Evolutionary conservation across 768 basidiomycete genomes (phyloP), one percentile per base, ranked within the genome.

Genomic region (Polyporus arcularius): DNA sequence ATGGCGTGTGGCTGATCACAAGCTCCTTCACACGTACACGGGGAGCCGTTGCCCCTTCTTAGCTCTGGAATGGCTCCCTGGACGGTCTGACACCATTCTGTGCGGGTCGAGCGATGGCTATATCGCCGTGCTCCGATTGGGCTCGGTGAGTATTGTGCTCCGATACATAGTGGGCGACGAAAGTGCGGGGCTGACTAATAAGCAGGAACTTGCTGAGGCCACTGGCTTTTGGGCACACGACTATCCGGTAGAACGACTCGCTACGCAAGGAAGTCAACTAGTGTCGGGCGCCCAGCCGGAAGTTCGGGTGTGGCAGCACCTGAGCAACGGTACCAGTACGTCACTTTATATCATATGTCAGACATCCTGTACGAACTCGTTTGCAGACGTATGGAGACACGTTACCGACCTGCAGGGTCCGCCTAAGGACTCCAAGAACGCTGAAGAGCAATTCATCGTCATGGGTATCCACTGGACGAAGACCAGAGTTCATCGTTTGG

Each of bases 401-500:
- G 38, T 40, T 14, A 14, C 3, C 2, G 46, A 39, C 11, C 35
- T 57, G 15, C 32, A 11, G 21, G 12, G 14, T 5, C 55, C 55
- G 3, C 35, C 35, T 2, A 11, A 5, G 3, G 48, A 47, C 21
- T 49, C 38, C 1, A 26, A 28, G 12, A 57, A 40, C 38, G 38
- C 40, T 11, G 55, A 49, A 6, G 31, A 18, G 11, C 35, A 40
- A 12, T 26, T 57, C n/a, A 18, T 57, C 11, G 55, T 49, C 15
- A 57, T 47, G 26, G 16, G 55, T 15, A 39, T 57, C 14, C 55
- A 57, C 38, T 57, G 55, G 55, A 57, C 28, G 4, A 48, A 48
- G 35, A 39, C 55, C 8, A 11, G 21, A 21, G 43, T 45, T 18
- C 43, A 45, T 16, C 21, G 14, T 4, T 55, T 42, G 5, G 21